phyloP scores from a whole-genome alignment of 2,329 filamentous ascomycete species.

The Botryotinia globosa region DNA sequence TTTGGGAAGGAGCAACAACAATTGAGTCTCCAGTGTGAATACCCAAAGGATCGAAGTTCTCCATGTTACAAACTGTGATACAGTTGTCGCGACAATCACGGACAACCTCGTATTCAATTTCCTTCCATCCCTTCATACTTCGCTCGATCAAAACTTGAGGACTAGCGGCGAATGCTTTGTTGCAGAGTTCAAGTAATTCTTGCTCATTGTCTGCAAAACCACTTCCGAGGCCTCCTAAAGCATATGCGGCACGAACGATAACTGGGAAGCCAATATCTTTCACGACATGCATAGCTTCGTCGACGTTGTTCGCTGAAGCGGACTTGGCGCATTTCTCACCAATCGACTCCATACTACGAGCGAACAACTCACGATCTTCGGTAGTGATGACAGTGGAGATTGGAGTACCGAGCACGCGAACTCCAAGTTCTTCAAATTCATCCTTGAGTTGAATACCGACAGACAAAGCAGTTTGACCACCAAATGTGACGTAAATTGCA shows the following conservation, averaged over 20 bases:
- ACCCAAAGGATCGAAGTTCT: constrained; percentile 96
- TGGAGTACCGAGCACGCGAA: constrained; percentile 71
- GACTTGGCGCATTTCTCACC: constrained; percentile 96
- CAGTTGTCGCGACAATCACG: constrained; percentile 98
- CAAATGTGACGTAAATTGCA: constrained; percentile 95
- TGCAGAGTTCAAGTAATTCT: constrained; percentile 89
- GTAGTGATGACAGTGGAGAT: constrained; percentile 83
- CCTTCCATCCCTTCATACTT: constrained; percentile 98
- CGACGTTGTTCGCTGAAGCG: constrained; percentile 85
- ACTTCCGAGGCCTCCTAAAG: constrained; percentile 90
- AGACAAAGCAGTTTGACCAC: constrained; percentile 95
- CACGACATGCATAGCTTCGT: constrained; percentile 87
- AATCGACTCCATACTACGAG: constrained; percentile 94
- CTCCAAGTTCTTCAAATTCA: constrained; percentile 46
- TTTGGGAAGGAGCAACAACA: constrained; percentile 95
- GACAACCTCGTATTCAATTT: constrained; percentile 97
- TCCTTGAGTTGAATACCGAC: constrained; percentile 93
- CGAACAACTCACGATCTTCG: constrained; percentile 94
- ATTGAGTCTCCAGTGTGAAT: constrained; percentile 99
- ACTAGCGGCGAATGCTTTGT: constrained; percentile 85
- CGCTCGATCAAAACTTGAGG: constrained; percentile 98
- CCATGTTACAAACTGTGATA: constrained; percentile 98
- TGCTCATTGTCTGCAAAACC: constrained; percentile 93
- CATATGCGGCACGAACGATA: constrained; percentile 95
- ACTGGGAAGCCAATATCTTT: constrained; percentile 90